Conservation (phyloP, 1,139 yeast species). For the Protomyces inundatus region DNA sequence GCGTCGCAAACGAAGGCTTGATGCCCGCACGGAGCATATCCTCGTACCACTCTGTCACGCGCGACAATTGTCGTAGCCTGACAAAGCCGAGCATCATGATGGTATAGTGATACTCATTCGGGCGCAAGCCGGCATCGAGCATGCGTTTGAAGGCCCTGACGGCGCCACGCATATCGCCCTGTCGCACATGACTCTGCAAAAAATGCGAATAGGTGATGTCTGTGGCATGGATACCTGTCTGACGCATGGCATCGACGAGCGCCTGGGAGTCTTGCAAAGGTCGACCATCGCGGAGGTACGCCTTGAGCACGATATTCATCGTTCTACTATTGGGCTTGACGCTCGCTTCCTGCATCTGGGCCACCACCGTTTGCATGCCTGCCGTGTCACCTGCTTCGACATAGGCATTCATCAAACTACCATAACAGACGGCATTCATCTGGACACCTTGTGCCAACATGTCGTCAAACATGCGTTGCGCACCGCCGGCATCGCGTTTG, state of each 20-base stretch:
- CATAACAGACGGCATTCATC: conserved; percentile 4
- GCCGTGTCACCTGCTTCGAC: conserved; percentile 16
- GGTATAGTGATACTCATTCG: conserved; percentile 21
- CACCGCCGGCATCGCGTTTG: conserved; percentile 12
- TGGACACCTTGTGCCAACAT: conserved; percentile 10
- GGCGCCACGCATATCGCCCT: not conserved
- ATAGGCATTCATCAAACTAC: conserved; percentile 20
- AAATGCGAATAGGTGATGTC: conserved; percentile 7
- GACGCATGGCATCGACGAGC: conserved; percentile 7
- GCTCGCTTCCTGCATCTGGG: not conserved
- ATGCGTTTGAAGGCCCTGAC: conserved; percentile 3
- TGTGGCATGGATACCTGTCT: conserved; percentile 1
- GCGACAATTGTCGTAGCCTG: not conserved
- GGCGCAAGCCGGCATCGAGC: not conserved
- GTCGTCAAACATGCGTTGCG: conserved; percentile 3
- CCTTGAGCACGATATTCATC: conserved; percentile 19
- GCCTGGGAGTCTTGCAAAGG: conserved; percentile 3
- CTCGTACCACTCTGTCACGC: conserved; percentile 4
- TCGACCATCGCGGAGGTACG: not conserved
- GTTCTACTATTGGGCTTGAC: not conserved
- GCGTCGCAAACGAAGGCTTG: conserved; percentile 6
- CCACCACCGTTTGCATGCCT: not conserved
- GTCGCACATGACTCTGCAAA: conserved; percentile 5
- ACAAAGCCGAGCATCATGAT: conserved; percentile 17
- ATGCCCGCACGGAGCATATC: conserved; percentile 14